These are phyloP conservation scores for Esteya vermicola DNA, from an alignment of 2,329 filamentous ascomycete species.

Conservation along the genomic window DNA sequence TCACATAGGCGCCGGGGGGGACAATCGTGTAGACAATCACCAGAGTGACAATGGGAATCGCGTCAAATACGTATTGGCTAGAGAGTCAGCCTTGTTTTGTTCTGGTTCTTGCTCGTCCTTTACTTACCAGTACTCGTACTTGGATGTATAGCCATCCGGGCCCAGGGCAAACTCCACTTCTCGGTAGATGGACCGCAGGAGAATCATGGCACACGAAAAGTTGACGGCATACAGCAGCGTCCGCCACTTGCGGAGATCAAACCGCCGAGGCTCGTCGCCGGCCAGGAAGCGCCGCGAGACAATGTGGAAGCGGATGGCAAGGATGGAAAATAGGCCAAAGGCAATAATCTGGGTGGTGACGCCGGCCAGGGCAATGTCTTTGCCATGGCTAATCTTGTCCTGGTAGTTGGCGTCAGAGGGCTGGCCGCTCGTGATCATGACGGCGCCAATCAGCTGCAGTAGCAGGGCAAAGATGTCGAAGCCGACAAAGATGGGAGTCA, in stretches of 20 bases:
- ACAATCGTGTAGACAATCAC: conserved; percentile 14
- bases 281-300: conserved; percentile 22
- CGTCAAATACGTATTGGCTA: conserved; percentile 16
- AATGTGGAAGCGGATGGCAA: conserved; percentile 31
- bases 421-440: conserved; percentile 24
- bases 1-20: conserved; percentile 18
- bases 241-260: conserved; percentile 19
- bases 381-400: conserved; percentile 19
- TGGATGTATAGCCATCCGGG: conserved; percentile 10
- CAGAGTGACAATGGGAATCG: conserved; percentile 17
- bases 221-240: conserved; percentile 20
- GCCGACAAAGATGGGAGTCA: conserved; percentile 25
- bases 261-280: conserved; percentile 13
- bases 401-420: conserved; percentile 16
- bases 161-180: conserved; percentile 17
- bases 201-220: conserved; percentile 15
- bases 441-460: conserved; percentile 22
- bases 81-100: not conserved
- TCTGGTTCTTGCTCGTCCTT: not conserved
- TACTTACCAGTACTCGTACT: conserved; percentile 18
- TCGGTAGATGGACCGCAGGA: conserved; percentile 15
- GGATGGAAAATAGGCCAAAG: conserved; percentile 30
- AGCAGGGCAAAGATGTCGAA: conserved; percentile 24
- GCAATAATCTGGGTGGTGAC: conserved; percentile 27
- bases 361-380: conserved; percentile 23